Percentiles rank a stretch among this genome's conserved stretches.
phyloP scores from a whole-genome alignment of 139 green algal genomes.

The Micromonas commoda region DNA sequence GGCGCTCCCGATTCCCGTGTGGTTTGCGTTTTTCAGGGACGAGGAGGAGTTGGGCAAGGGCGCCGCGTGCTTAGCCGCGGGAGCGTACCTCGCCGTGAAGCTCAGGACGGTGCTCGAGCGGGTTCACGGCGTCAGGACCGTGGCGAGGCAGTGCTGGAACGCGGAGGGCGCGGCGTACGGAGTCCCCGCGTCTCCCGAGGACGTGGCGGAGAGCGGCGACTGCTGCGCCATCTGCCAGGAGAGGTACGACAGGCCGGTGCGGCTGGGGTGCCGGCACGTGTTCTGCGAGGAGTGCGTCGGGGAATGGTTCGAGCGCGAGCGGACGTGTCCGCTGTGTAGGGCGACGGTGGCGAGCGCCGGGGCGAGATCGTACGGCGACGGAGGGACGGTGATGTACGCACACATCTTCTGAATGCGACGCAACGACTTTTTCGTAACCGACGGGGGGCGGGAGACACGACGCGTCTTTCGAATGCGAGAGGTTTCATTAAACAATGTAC shows the following conservation, averaged over 20 bases:
- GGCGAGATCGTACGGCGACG: constrained; percentile 48
- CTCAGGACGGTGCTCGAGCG: constrained; percentile 31
- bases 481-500: not conserved
- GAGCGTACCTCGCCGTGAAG: constrained; percentile 58
- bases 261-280: constrained; percentile 61
- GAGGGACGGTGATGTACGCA: constrained; percentile 47
- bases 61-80: constrained; percentile 36
- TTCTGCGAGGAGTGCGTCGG: constrained; percentile 71
- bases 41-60: constrained; percentile 23
- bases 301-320: constrained; percentile 70
- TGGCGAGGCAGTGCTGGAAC: constrained; percentile 17
- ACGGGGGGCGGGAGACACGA: no score
- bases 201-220: constrained; percentile 39
- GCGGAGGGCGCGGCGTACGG: constrained; percentile 5
- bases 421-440: not conserved
- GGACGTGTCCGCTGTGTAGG: constrained; percentile 73
- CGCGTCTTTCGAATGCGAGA: not conserved
- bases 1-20: constrained; percentile 50
- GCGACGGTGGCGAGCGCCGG: constrained; percentile 39
- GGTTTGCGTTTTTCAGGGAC: constrained; percentile 44
- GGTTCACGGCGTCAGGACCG: constrained; percentile 30
- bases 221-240: constrained; percentile 78
- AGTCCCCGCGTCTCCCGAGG: not conserved
- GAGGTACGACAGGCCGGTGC: constrained; percentile 40
- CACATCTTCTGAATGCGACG: constrained; percentile 45